Evolutionary conservation across 2,329 filamentous ascomycete genomes (phyloP), one percentile per base, ranked within the genome.

Genomic region (Coniochaeta sp.): DNA sequence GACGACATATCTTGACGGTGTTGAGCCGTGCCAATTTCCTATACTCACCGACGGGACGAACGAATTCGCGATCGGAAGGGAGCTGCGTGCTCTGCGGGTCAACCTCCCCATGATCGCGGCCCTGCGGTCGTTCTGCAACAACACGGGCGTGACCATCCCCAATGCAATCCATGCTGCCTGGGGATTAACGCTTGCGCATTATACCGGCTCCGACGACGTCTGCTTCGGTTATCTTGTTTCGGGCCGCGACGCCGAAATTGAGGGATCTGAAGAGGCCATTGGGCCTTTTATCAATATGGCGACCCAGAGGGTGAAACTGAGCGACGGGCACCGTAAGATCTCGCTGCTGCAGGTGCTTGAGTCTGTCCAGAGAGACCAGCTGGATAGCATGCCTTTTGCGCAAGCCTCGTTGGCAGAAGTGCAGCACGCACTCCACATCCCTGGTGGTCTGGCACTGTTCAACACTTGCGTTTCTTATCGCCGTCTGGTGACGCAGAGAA

Each of bases 21-120:
- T 70, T 20, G 72, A 76, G 57, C 70, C 74, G 1, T 76, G 73
- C 55, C 61, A 70, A 47, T 76, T 77, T 56, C 74, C 73, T 1
- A 40, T 53, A 6, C 51, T 63, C 16, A 60, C 58, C n/a, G 55
- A 58, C 16, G 57, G 54, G 14, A 28, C 54, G 49, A 35, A n/a
- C 28, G 22, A 33, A 5, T 48, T n/a, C n/a, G n/a, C n/a, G n/a
- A n/a, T n/a, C 28, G 48, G 56, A 6, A 52, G 26, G 28, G 12
- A 52, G 42, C 48, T 60, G 18, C 48, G 56, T 63, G 67, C 54
- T 1, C 51, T 63, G 18, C 53, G 55, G n/a, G 49, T 62, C 38
- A 24, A 42, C 3, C 28, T 58, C 18, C 47, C 56, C 18, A 16
- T 20, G 12, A 47, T 71, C 16, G 24, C 49, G 0, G 60, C 60